Conservation (phyloP, 2,329 filamentous ascomycete genomes). For the Cladophialophora bantiana region DNA sequence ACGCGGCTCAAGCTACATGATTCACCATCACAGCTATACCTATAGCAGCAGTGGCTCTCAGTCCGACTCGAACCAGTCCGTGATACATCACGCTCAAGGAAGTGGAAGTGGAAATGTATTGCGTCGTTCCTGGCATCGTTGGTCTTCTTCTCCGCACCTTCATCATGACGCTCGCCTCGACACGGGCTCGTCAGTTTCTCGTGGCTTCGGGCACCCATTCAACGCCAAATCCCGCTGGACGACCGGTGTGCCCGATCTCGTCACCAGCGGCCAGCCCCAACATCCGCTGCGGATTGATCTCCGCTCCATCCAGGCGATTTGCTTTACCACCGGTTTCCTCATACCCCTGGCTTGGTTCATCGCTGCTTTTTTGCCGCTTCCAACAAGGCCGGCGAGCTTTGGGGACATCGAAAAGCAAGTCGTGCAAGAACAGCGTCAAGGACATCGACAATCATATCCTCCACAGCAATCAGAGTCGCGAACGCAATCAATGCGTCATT, state of each 20-base stretch:
- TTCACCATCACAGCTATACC: constrained; percentile 50
- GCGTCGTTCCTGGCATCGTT: constrained; percentile 20
- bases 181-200: constrained; percentile 36
- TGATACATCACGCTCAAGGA: constrained; percentile 47
- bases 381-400: constrained; percentile 61
- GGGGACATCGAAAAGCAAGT: constrained; percentile 53
- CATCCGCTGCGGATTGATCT: constrained; percentile 59
- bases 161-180: constrained; percentile 66
- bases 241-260: constrained; percentile 67
- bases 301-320: constrained; percentile 75
- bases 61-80: constrained; percentile 35
- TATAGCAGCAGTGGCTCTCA: constrained; percentile 49
- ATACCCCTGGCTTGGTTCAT: constrained; percentile 82
- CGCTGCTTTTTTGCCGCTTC: constrained; percentile 76
- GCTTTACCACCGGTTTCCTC: constrained; percentile 79
- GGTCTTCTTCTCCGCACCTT: constrained; percentile 70
- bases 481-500: constrained; percentile 4
- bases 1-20: constrained; percentile 32
- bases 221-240: constrained; percentile 58
- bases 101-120: neutral
- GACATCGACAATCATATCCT: constrained; percentile 37
- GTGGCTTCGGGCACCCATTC: constrained; percentile 40
- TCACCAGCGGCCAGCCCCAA: constrained; percentile 56
- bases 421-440: constrained; percentile 35
- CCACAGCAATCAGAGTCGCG: constrained; percentile 12